Conservation (phyloP, 2,329 filamentous ascomycete genomes). For the Exophiala lecanii-corni region DNA sequence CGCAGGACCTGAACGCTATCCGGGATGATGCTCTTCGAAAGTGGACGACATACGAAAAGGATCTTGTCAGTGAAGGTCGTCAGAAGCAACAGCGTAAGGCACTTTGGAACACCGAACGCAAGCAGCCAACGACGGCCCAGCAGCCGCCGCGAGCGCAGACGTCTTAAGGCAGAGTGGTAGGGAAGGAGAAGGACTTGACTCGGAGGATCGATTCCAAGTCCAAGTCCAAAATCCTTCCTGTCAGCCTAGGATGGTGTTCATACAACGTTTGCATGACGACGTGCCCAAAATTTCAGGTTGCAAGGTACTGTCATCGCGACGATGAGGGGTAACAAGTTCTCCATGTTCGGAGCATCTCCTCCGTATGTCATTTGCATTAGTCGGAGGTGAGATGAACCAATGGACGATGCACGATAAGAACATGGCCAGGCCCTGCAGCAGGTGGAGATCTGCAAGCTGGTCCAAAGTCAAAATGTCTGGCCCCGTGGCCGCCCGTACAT, state of each 20-base stretch:
- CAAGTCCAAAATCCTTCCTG: no score
- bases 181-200: no score
- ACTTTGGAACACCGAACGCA: conserved; percentile 1
- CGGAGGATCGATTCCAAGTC: no score
- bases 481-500: no score
- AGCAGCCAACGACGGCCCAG: not conserved
- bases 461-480: no score
- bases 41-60: conserved; percentile 18
- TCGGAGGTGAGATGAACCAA: not conserved
- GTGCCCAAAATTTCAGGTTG: no score
- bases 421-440: not conserved
- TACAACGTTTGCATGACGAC: no score
- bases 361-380: conserved; percentile 1
- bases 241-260: no score
- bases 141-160: conserved; percentile 1
- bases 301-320: not conserved
- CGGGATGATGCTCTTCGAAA: conserved; percentile 19
- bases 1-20: conserved; percentile 11
- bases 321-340: not conserved
- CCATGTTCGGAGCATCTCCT: not conserved
- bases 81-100: conserved; percentile 11
- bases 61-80: conserved; percentile 14
- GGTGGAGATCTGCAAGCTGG: not conserved
- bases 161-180: no score
- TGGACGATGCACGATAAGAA: not conserved